Conservation (phyloP, 2,329 filamentous ascomycete genomes). For the Hypoxylon sp. region DNA sequence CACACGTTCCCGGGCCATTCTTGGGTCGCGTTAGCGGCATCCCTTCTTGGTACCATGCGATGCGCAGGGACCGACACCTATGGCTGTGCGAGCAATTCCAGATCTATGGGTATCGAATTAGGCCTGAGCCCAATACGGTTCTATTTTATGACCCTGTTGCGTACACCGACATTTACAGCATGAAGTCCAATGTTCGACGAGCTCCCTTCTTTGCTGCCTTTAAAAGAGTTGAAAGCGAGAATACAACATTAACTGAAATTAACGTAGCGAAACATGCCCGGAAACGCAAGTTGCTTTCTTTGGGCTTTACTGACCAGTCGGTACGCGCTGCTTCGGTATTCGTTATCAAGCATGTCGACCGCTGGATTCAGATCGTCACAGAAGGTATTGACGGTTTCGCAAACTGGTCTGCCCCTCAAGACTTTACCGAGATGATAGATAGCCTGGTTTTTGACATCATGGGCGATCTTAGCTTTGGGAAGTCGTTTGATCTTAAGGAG, state of each 20-base stretch:
- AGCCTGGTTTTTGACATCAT: slow-evolving; percentile 45
- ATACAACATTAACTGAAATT: slow-evolving; percentile 39
- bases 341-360: slow-evolving; percentile 44
- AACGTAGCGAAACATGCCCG: slow-evolving; percentile 40
- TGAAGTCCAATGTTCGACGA: slow-evolving; percentile 47
- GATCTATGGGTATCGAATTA: slow-evolving; percentile 43
- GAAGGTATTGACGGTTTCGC: neutral
- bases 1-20: slow-evolving; percentile 47
- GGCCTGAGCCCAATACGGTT: slow-evolving; percentile 41
- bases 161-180: slow-evolving; percentile 44
- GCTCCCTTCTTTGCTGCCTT: slow-evolving; percentile 43
- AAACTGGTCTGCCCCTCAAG: slow-evolving; percentile 42
- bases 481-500: slow-evolving; percentile 50
- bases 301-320: slow-evolving; percentile 47
- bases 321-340: slow-evolving; percentile 40
- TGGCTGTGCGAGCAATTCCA: slow-evolving; percentile 48
- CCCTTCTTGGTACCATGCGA: slow-evolving; percentile 46
- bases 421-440: slow-evolving; percentile 34
- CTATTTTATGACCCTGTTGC: slow-evolving; percentile 45
- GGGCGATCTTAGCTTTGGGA: slow-evolving; percentile 48
- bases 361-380: slow-evolving; percentile 41
- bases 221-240: slow-evolving; percentile 23
- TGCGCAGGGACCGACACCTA: slow-evolving; percentile 42
- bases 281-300: slow-evolving; percentile 45
- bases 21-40: slow-evolving; percentile 44